Percentiles rank a stretch among this genome's conserved stretches.
phyloP scores from a whole-genome alignment of 2,329 filamentous ascomycete species.

The Cladorrhinum sp. region DNA sequence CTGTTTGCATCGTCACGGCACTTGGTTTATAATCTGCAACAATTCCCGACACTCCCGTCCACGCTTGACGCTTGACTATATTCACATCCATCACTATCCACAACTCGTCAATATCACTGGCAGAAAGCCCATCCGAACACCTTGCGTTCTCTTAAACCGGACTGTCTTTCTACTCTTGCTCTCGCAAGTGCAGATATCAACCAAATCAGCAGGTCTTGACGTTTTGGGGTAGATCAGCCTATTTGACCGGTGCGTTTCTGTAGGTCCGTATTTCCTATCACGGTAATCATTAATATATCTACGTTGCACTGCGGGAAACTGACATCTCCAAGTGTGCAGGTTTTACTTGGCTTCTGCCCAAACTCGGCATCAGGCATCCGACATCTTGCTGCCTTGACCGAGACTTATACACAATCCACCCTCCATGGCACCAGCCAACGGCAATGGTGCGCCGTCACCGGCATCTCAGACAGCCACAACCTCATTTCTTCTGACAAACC shows the following conservation, averaged over 20 bases:
- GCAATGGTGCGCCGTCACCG: conserved; percentile 10
- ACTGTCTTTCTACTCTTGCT: neutral
- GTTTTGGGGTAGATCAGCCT: conserved; percentile 25
- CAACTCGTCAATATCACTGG: no score
- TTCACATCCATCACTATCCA: neutral
- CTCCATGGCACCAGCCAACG: conserved; percentile 23
- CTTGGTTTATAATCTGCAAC: neutral
- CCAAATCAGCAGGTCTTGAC: conserved; percentile 2
- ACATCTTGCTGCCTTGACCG: conserved; percentile 13
- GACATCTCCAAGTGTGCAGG: conserved; percentile 13
- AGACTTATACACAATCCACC: conserved; percentile 8
- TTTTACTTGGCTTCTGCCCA: conserved; percentile 8
- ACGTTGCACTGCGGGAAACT: conserved; percentile 11
- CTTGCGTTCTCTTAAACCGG: neutral
- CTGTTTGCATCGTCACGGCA: neutral
- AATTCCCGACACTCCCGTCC: neutral
- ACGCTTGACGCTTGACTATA: neutral
- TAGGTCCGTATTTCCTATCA: conserved; percentile 26
- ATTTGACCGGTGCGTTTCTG: conserved; percentile 19
- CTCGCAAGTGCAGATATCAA: neutral
- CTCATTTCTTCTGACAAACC: conserved; percentile 66
- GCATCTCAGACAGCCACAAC: conserved; percentile 40
- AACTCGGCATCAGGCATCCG: conserved; percentile 13
- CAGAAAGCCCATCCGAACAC: neutral
- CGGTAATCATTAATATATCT: conserved; percentile 20